Conservation (phyloP, 2,329 filamentous ascomycete genomes). For the Sporothrix dimorphospora region DNA sequence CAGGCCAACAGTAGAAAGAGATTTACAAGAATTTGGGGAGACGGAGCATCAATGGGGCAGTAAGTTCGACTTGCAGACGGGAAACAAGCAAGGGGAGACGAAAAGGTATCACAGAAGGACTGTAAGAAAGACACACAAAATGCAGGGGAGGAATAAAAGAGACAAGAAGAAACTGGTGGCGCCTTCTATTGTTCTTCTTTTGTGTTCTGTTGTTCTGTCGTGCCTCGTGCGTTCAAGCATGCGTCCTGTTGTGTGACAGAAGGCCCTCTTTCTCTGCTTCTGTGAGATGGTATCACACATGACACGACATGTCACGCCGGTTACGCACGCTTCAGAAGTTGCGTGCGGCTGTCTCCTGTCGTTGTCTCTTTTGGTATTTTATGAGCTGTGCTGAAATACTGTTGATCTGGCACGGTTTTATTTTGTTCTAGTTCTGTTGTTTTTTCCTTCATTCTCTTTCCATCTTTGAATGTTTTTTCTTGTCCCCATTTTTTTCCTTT, state of each 20-base stretch:
- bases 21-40: not conserved
- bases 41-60: not conserved
- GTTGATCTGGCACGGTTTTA: not conserved
- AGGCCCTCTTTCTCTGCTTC: not conserved
- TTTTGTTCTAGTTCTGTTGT: not conserved
- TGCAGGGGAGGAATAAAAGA: not conserved
- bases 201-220: not conserved
- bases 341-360: not conserved
- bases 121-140: not conserved
- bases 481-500: not conserved
- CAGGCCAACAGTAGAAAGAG: not conserved
- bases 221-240: constrained; percentile 2
- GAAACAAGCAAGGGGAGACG: not conserved
- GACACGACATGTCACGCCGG: not conserved
- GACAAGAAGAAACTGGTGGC: constrained; percentile 7
- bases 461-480: not conserved
- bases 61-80: not conserved
- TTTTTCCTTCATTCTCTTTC: not conserved
- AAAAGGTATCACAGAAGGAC: constrained; percentile 5
- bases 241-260: constrained; percentile 16
- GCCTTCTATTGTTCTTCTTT: constrained; percentile 15
- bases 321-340: constrained; percentile 5
- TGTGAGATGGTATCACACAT: constrained; percentile 14
- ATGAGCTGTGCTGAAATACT: not conserved
- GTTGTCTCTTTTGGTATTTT: not conserved